Conservation (phyloP, 768 basidiomycete species). For the Panaeolus papilionaceus region DNA sequence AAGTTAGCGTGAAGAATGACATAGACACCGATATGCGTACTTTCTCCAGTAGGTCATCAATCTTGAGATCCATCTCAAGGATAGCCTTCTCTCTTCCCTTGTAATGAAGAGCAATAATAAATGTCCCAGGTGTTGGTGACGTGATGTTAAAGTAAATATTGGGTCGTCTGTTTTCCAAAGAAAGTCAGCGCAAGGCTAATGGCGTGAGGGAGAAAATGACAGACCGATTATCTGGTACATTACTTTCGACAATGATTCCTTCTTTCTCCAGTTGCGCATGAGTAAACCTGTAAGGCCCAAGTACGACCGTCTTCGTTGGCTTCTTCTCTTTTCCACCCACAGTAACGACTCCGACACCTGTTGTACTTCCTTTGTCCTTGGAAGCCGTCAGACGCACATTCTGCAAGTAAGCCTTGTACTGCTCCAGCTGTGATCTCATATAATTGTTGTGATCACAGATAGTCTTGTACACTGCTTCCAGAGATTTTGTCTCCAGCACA, state of each 20-base stretch:
- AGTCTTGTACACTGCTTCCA: slow-evolving; percentile 99
- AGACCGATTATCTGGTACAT: slow-evolving; percentile 97
- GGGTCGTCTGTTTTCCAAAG: slow-evolving; percentile 67
- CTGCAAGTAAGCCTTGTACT: slow-evolving; percentile 99
- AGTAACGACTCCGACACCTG: slow-evolving; percentile 91
- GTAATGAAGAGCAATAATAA: slow-evolving; percentile 98
- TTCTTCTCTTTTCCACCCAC: slow-evolving; percentile 99
- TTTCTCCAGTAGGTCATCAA: slow-evolving; percentile 97
- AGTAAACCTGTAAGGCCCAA: slow-evolving; percentile 97
- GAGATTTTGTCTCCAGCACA: slow-evolving; percentile 85
- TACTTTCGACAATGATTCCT: slow-evolving; percentile 98
- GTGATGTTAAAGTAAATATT: slow-evolving; percentile 99
- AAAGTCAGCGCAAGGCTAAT: slow-evolving; percentile 17
- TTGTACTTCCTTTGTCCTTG: slow-evolving; percentile 88
- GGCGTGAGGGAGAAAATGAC: slow-evolving; percentile 30
- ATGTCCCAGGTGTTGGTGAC: slow-evolving; percentile 96
- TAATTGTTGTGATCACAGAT: slow-evolving; percentile 99
- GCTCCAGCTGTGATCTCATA: slow-evolving; percentile 93
- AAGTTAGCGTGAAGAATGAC: background rate
- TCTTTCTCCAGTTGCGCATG: slow-evolving; percentile 99
- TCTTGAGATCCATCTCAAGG: slow-evolving; percentile 99
- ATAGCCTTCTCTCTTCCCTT: slow-evolving; percentile 99
- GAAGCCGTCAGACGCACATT: slow-evolving; percentile 92
- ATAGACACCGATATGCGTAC: slow-evolving; percentile 45
- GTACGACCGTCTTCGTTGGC: slow-evolving; percentile 78